These are phyloP conservation scores for Syzygium jambos DNA, from an alignment of 345 rosid species.

Conservation along the genomic window DNA sequence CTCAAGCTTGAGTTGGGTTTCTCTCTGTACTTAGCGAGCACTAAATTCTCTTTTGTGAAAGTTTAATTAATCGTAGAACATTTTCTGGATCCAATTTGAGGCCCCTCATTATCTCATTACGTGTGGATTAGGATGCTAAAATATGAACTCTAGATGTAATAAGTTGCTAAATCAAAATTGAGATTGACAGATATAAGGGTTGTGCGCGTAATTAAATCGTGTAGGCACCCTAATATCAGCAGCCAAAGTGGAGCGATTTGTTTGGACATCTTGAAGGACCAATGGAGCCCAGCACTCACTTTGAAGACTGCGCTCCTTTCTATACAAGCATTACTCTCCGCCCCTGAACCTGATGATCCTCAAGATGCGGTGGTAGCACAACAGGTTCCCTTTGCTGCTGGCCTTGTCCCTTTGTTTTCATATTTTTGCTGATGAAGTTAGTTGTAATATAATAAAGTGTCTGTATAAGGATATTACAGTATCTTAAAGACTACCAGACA, in stretches of 20 bases:
- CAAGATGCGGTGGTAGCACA: slow-evolving; percentile 99
- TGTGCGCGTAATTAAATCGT: neutral
- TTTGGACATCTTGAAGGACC: slow-evolving; percentile 95
- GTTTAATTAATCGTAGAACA: neutral
- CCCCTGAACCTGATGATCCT: slow-evolving; percentile 96
- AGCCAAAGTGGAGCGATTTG: slow-evolving; percentile 99
- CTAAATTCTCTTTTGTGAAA: neutral
- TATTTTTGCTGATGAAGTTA: neutral
- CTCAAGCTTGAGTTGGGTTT: neutral
- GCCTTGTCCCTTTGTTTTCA: neutral
- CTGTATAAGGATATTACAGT: slow-evolving; percentile 36
- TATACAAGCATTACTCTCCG: slow-evolving; percentile 85
- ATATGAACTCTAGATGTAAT: neutral
- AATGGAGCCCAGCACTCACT: slow-evolving; percentile 99
- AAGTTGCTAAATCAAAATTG: neutral
- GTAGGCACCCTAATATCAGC: slow-evolving; percentile 98
- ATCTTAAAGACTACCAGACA: slow-evolving; percentile 77
- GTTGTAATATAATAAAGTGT: neutral
- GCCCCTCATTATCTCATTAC: neutral
- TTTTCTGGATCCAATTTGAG: neutral
- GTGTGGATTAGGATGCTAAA: neutral
- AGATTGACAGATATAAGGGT: neutral
- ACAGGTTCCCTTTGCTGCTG: slow-evolving; percentile 47
- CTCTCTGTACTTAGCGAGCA: neutral
- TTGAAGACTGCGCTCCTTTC: slow-evolving; percentile 97